Conservation (phyloP, 495 filamentous ascomycete genomes). For the Lasiosphaeris hirsuta region DNA sequence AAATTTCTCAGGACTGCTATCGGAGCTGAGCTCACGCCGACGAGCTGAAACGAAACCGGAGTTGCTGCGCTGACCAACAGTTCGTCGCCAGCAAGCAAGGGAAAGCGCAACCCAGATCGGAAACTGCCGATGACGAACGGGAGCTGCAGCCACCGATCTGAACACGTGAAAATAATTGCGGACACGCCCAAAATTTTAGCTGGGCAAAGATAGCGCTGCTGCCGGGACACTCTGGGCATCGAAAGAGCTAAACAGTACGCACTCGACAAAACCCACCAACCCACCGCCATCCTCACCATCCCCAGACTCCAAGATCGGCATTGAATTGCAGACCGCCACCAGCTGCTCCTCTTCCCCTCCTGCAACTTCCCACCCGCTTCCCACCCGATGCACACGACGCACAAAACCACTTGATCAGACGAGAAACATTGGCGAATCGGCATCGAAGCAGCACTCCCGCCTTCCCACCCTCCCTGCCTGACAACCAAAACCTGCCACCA, state of each 20-base stretch:
- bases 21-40: not conserved
- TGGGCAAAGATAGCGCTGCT: constrained; percentile 1
- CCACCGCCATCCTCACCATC: not conserved
- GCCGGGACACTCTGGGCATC: not conserved
- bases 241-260: constrained; percentile 3
- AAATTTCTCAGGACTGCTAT: not conserved
- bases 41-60: not conserved
- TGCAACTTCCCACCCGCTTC: not conserved
- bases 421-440: constrained; percentile 4
- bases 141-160: constrained; percentile 17
- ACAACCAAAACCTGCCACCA: not conserved
- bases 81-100: not conserved
- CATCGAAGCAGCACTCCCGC: not conserved
- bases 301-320: not conserved
- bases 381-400: no score
- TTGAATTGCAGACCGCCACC: not conserved
- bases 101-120: constrained; percentile 2
- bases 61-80: constrained; percentile 4
- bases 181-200: constrained; percentile 15
- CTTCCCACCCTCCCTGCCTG: constrained; percentile 1
- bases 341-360: not conserved
- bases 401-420: no score
- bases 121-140: constrained; percentile 1
- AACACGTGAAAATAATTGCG: constrained; percentile 27
- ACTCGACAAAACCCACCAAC: constrained; percentile 1